These are phyloP conservation scores for Aspergillus ellipticus DNA, from an alignment of 495 filamentous ascomycete species.

Conservation along the genomic window DNA sequence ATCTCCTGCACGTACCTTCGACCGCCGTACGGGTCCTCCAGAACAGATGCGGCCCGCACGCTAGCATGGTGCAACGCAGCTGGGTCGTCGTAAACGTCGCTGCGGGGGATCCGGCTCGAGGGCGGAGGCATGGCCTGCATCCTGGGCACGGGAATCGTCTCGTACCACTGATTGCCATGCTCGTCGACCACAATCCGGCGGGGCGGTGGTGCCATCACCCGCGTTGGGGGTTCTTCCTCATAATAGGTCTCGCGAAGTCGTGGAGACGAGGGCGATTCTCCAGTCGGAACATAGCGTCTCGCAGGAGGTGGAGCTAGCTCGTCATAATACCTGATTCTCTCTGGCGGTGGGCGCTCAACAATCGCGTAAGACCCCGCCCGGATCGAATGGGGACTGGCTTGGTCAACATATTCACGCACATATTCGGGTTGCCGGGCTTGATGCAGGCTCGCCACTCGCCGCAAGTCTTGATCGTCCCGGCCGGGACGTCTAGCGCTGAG, in stretches of 20 bases:
- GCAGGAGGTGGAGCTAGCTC: constrained; percentile 44
- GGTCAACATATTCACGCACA: constrained; percentile 42
- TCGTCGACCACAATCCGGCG: constrained; percentile 67
- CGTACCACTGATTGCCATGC: constrained; percentile 66
- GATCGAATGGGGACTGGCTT: constrained; percentile 42
- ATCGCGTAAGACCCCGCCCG: constrained; percentile 61
- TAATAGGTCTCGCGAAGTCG: constrained; percentile 46
- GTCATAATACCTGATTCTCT: constrained; percentile 55
- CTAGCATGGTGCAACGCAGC: constrained; percentile 31
- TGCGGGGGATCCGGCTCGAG: constrained; percentile 30
- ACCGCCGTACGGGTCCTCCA: constrained; percentile 40
- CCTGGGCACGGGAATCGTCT: constrained; percentile 46
- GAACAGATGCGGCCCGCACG: constrained; percentile 38
- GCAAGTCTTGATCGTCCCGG: constrained; percentile 54
- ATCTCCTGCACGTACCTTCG: constrained; percentile 46
- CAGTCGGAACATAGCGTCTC: constrained; percentile 43
- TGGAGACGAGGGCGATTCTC: constrained; percentile 59
- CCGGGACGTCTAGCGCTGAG: constrained; percentile 36
- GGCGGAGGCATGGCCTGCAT: constrained; percentile 51
- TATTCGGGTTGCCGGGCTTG: constrained; percentile 49
- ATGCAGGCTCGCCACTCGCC: constrained; percentile 57
- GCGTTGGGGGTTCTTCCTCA: constrained; percentile 36
- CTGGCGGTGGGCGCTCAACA: constrained; percentile 46
- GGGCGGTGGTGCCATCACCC: constrained; percentile 55
- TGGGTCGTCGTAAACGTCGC: constrained; percentile 38